phyloP scores from a whole-genome alignment of 2,329 filamentous ascomycete genomes.

The Penicillium italicum region DNA sequence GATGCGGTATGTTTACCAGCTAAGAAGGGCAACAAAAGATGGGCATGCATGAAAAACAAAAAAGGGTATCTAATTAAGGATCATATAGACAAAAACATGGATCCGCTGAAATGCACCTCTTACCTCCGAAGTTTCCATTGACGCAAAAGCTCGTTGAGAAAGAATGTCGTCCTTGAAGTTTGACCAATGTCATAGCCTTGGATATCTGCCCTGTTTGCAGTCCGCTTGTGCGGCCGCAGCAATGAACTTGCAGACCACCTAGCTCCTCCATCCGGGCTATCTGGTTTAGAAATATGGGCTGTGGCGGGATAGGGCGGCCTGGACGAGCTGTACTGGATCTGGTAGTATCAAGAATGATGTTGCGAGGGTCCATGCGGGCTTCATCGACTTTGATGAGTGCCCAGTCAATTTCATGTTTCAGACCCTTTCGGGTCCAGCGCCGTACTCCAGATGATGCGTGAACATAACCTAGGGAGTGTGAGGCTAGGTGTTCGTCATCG shows the following conservation, averaged over 20 bases:
- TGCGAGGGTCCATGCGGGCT: constrained; percentile 66
- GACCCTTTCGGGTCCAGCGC: constrained; percentile 64
- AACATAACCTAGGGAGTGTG: constrained; percentile 74
- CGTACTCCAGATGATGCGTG: constrained; percentile 89
- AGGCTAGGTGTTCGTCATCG: constrained; percentile 75
- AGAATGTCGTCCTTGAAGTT: constrained; percentile 77
- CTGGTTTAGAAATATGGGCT: constrained; percentile 53
- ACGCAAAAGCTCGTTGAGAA: constrained; percentile 70
- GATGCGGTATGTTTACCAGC: constrained; percentile 19
- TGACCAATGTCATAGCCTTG: constrained; percentile 75
- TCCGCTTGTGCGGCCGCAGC: constrained; percentile 81
- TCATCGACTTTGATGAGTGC: constrained; percentile 78
- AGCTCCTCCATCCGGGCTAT: constrained; percentile 55
- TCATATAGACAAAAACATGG: constrained; percentile 21
- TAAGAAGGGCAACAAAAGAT: constrained; percentile 11
- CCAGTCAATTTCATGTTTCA: constrained; percentile 94
- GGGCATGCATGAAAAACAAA: constrained; percentile 4
- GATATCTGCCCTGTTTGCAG: constrained; percentile 75
- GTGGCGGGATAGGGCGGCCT: constrained; percentile 45
- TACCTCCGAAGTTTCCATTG: constrained; percentile 56
- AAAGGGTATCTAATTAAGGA: constrained; percentile 26
- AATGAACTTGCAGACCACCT: constrained; percentile 76
- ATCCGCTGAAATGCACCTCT: constrained; percentile 27
- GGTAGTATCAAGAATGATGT: constrained; percentile 54
- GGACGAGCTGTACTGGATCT: constrained; percentile 26